These are phyloP conservation scores for Chaetoscypha palmicola DNA, from an alignment of 2,329 filamentous ascomycete species.

Conservation along the genomic window DNA sequence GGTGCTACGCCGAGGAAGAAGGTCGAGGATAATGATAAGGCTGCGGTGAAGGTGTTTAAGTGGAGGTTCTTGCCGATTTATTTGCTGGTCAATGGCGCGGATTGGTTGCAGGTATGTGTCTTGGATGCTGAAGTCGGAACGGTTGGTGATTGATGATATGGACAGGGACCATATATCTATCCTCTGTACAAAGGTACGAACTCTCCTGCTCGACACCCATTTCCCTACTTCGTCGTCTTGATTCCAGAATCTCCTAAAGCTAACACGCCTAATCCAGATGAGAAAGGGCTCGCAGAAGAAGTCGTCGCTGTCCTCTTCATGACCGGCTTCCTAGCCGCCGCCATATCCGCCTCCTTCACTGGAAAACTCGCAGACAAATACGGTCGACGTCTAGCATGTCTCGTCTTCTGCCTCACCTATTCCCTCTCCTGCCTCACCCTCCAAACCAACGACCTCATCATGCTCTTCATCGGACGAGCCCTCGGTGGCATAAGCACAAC, in stretches of 20 bases:
- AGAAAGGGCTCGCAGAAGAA: slow-evolving; percentile 22
- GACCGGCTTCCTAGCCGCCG: slow-evolving; percentile 23
- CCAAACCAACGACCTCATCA: slow-evolving; percentile 34
- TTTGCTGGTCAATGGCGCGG: slow-evolving; percentile 40
- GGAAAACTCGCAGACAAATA: slow-evolving; percentile 22
- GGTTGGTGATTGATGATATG: background rate
- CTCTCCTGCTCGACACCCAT: background rate
- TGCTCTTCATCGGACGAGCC: slow-evolving; percentile 45
- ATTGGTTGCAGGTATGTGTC: slow-evolving; percentile 42
- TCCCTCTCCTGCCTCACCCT: slow-evolving; percentile 45
- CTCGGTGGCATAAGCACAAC: slow-evolving; percentile 50
- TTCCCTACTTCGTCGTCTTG: background rate
- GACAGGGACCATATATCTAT: slow-evolving; percentile 24
- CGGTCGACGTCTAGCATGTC: slow-evolving; percentile 41
- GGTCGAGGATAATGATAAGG: slow-evolving; percentile 4
- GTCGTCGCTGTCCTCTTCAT: slow-evolving; percentile 22
- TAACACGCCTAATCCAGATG: slow-evolving; percentile 9
- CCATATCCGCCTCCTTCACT: slow-evolving; percentile 23
- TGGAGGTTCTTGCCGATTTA: slow-evolving; percentile 36
- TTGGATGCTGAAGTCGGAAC: too few species aligned
- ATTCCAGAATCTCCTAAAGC: background rate
- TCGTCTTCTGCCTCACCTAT: slow-evolving; percentile 47
- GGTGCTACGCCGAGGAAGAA: slow-evolving; percentile 1
- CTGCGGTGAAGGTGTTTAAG: slow-evolving; percentile 17
- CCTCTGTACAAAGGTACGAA: slow-evolving; percentile 24